Percentiles rank a stretch among this genome's conserved stretches.
These are phyloP conservation scores for Claviceps digitariae DNA, from an alignment of 2,329 filamentous ascomycete species.

Conservation along the genomic window DNA sequence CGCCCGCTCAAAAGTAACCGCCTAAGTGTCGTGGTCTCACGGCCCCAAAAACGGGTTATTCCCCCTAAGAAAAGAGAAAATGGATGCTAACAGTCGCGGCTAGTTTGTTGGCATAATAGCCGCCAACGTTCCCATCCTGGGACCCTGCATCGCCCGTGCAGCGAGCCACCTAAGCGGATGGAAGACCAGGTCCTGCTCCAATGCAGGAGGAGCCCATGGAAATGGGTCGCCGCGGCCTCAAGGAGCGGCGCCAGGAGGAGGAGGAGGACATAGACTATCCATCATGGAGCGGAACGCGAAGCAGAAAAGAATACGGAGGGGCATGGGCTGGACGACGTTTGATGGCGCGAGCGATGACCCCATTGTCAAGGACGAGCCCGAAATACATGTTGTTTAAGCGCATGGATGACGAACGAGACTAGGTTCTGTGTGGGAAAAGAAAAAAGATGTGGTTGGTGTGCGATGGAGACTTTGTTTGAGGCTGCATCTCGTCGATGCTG, in stretches of 20 bases:
- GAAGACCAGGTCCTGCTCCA: conserved; percentile 7
- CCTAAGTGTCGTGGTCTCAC: too few species aligned
- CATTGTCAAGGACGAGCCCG: conserved; percentile 12
- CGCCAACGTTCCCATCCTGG: conserved; percentile 22
- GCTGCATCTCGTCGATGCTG: too few species aligned
- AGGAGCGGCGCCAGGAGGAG: too few species aligned
- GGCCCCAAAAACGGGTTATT: too few species aligned
- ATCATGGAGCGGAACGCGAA: conserved; percentile 6
- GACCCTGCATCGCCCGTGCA: neutral
- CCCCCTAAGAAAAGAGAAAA: neutral
- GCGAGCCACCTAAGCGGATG: conserved; percentile 19
- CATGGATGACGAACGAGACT: neutral
- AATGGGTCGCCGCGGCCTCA: too few species aligned
- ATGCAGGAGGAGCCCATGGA: neutral
- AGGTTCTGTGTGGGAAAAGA: neutral
- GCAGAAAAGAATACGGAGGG: conserved; percentile 9
- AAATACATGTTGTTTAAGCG: neutral
- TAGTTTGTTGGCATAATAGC: conserved; percentile 30
- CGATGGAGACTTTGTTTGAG: too few species aligned
- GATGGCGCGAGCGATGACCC: conserved; percentile 20
- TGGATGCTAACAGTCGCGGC: neutral
- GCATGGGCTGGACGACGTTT: conserved; percentile 5
- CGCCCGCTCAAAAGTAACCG: too few species aligned
- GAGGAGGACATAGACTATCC: neutral
- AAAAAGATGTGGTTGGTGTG: too few species aligned